These are phyloP conservation scores for Diaporthe australafricana DNA, from an alignment of 2,329 filamentous ascomycete species.

Conservation along the genomic window DNA sequence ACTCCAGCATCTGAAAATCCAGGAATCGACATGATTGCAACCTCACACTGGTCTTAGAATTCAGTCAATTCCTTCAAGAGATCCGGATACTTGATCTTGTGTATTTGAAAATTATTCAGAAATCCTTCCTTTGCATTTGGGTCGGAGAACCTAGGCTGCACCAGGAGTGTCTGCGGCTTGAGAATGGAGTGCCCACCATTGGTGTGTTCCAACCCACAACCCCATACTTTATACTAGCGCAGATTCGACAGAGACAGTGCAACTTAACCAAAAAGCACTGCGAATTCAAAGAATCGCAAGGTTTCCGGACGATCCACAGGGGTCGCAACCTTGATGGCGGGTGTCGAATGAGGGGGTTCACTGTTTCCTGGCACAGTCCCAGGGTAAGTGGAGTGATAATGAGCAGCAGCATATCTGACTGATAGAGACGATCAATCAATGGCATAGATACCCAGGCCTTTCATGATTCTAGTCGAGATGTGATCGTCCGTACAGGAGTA, in stretches of 20 bases:
- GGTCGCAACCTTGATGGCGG: not conserved
- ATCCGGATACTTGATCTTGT: not conserved
- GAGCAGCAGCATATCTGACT: not conserved
- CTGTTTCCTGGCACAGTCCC: not conserved
- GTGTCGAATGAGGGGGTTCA: not conserved
- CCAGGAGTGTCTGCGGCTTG: constrained; percentile 4
- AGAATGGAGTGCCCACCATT: constrained; percentile 7
- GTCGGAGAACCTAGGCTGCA: constrained; percentile 4
- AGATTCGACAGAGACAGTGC: not conserved
- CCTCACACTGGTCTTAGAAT: not conserved
- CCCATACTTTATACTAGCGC: constrained; percentile 20
- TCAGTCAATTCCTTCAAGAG: not conserved
- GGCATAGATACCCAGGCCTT: not conserved
- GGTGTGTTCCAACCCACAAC: constrained; percentile 9
- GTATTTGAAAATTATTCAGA: not conserved
- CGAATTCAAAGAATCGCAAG: not conserved
- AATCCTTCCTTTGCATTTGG: constrained; percentile 3
- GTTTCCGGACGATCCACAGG: not conserved
- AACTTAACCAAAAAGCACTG: not conserved
- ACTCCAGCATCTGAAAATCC: not conserved
- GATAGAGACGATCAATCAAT: not conserved
- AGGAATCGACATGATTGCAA: not conserved
- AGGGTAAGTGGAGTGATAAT: not conserved
- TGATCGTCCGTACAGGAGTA: not conserved
- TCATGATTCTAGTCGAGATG: not conserved